Evolutionary conservation across 805 yeast genomes (phyloP).

Genomic region (Brettanomyces nanus): DNA sequence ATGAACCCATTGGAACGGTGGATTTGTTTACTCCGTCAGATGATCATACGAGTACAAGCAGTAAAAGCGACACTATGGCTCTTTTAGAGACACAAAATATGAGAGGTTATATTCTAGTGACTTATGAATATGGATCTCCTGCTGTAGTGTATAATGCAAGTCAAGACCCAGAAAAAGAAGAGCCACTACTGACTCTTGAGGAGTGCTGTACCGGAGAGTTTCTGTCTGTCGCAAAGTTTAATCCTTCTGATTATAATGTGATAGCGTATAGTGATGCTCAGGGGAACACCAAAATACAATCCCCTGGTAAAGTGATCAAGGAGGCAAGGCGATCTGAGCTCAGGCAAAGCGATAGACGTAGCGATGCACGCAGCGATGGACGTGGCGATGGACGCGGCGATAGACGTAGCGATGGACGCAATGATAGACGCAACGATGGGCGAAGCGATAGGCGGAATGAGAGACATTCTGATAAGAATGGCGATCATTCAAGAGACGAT

Average conservation of each 20-base stretch:
- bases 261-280: slow-evolving; percentile 14
- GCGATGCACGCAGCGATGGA: not conserved
- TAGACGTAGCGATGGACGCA: not conserved
- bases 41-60: not conserved
- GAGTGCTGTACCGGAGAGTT: slow-evolving; percentile 13
- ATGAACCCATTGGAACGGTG: slow-evolving; percentile 33
- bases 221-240: slow-evolving; percentile 13
- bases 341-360: slow-evolving; percentile 2
- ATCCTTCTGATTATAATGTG: slow-evolving; percentile 11
- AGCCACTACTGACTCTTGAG: slow-evolving; percentile 23
- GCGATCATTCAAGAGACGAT: too few relatives aligned
- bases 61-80: not conserved
- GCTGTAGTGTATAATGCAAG: slow-evolving; percentile 22
- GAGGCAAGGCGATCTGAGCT: slow-evolving; percentile 3
- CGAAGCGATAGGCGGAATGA: not conserved
- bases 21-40: slow-evolving; percentile 24
- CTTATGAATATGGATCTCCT: slow-evolving; percentile 32
- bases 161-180: slow-evolving; percentile 19
- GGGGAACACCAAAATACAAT: slow-evolving; percentile 12
- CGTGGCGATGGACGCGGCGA: slow-evolving; percentile 3
- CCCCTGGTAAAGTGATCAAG: slow-evolving; percentile 6
- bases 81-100: slow-evolving; percentile 2
- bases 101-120: slow-evolving; percentile 12
- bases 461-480: slow-evolving; percentile 4
- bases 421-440: slow-evolving; percentile 2